These are phyloP conservation scores for Myxozyma lipomycoides DNA, from an alignment of 805 yeast species.

Conservation along the genomic window DNA sequence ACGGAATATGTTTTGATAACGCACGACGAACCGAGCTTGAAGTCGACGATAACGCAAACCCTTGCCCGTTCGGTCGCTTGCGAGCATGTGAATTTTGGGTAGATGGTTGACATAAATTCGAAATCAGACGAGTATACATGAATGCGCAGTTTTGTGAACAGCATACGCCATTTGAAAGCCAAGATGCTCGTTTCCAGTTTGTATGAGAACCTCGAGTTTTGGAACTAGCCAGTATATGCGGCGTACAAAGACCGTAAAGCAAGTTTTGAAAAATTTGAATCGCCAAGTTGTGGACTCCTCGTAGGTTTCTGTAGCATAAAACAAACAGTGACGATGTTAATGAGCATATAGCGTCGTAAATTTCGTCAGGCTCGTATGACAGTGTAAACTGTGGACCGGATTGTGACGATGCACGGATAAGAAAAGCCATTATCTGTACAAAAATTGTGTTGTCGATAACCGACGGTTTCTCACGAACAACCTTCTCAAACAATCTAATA, in stretches of 20 bases:
- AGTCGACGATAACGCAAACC: conserved; percentile 43
- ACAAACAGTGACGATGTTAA: conserved; percentile 59
- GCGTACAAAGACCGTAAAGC: conserved; percentile 46
- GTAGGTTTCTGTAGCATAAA: conserved; percentile 64
- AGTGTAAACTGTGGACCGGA: conserved; percentile 30
- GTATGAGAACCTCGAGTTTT: neutral
- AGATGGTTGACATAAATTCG: conserved; percentile 19
- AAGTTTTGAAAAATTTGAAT: conserved; percentile 48
- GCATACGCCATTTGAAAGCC: conserved; percentile 5
- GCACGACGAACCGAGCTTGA: conserved; percentile 51
- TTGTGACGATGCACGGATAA: conserved; percentile 34
- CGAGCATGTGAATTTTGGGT: neutral
- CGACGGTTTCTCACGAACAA: conserved; percentile 53
- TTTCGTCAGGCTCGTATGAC: conserved; percentile 29
- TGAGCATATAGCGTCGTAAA: conserved; percentile 44
- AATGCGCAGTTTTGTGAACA: conserved; percentile 14
- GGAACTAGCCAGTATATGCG: conserved; percentile 13
- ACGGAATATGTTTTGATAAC: conserved; percentile 60
- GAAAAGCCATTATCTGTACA: conserved; percentile 50
- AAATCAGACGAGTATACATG: conserved; percentile 19
- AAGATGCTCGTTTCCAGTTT: conserved; percentile 18
- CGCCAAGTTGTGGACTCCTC: conserved; percentile 69
- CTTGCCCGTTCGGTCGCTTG: conserved; percentile 3
- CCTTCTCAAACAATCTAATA: conserved; percentile 39
- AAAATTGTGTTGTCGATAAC: conserved; percentile 60